These are phyloP conservation scores for Bipolaris cookei DNA, from an alignment of 2,329 filamentous ascomycete genomes.

Conservation along the genomic window DNA sequence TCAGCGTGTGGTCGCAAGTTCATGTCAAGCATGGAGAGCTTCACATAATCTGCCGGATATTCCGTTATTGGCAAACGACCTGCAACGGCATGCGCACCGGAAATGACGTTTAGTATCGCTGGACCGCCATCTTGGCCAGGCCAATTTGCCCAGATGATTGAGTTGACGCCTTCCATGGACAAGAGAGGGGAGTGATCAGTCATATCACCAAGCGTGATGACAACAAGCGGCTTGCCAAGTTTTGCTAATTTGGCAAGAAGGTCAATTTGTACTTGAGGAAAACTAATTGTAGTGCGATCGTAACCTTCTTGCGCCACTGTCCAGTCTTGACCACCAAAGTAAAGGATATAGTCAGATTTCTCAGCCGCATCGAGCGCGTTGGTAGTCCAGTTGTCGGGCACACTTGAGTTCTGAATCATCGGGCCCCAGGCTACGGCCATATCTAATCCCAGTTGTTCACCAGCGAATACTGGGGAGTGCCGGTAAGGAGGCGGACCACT, in stretches of 20 bases:
- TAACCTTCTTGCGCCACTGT: constrained; percentile 59
- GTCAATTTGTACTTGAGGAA: constrained; percentile 60
- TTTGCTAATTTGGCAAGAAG: constrained; percentile 57
- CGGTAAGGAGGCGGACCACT: constrained; percentile 63
- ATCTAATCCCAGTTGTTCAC: constrained; percentile 54
- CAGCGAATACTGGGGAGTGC: constrained; percentile 60
- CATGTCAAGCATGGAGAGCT: constrained; percentile 64
- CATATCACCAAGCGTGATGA: constrained; percentile 61
- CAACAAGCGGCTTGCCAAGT: constrained; percentile 58
- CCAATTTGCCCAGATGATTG: constrained; percentile 65
- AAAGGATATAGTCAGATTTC: constrained; percentile 60
- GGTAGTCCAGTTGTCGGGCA: constrained; percentile 23
- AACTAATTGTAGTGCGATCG: constrained; percentile 60
- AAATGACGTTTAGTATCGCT: constrained; percentile 62
- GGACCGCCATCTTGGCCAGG: constrained; percentile 66
- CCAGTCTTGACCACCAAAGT: constrained; percentile 62
- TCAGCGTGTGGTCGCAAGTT: constrained; percentile 54
- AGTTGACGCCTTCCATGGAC: constrained; percentile 56
- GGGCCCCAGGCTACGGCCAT: constrained; percentile 42
- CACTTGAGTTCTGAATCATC: constrained; percentile 20
- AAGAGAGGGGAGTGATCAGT: constrained; percentile 61
- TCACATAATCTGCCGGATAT: constrained; percentile 61
- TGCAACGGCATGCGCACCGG: constrained; percentile 58
- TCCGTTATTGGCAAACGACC: constrained; percentile 63
- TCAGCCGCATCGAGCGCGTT: constrained; percentile 44